Percentiles rank a stretch among this genome's conserved stretches.
Conservation (phyloP, 164 flowering plant species). For the Vitis rotundifolia region DNA sequence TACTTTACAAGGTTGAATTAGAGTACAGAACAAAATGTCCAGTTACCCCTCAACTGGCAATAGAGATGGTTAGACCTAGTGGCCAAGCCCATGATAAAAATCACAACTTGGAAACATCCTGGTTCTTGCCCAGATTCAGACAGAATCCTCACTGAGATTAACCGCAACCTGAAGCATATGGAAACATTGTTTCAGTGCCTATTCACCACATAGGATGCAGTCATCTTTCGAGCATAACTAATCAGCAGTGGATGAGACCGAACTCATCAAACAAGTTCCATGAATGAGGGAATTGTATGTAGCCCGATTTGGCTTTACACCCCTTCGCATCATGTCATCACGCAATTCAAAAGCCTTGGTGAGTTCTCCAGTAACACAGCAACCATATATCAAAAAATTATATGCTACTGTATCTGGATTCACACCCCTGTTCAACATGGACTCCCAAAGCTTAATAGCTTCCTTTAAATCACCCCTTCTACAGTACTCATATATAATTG, state of each 20-base stretch:
- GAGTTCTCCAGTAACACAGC: constrained; percentile 59
- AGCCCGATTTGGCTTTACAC: constrained; percentile 36
- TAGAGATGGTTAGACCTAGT: background rate
- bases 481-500: constrained; percentile 67
- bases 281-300: constrained; percentile 40
- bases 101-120: background rate
- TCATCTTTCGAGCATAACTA: background rate
- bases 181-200: background rate
- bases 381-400: constrained; percentile 68
- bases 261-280: constrained; percentile 27
- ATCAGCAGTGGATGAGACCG: background rate
- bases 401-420: constrained; percentile 77
- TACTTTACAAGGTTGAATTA: background rate
- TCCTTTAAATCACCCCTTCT: constrained; percentile 49
- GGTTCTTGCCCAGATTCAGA: background rate
- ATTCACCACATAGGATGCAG: background rate
- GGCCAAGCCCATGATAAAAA: background rate
- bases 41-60: background rate
- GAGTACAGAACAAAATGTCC: background rate
- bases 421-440: constrained; percentile 61
- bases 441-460: constrained; percentile 69
- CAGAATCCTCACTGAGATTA: background rate
- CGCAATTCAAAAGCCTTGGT: constrained; percentile 58
- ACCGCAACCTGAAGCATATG: background rate
- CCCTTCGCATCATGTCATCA: constrained; percentile 66